phyloP scores from a whole-genome alignment of 2,329 filamentous ascomycete genomes.

The Aspergillus aculeatinus region DNA sequence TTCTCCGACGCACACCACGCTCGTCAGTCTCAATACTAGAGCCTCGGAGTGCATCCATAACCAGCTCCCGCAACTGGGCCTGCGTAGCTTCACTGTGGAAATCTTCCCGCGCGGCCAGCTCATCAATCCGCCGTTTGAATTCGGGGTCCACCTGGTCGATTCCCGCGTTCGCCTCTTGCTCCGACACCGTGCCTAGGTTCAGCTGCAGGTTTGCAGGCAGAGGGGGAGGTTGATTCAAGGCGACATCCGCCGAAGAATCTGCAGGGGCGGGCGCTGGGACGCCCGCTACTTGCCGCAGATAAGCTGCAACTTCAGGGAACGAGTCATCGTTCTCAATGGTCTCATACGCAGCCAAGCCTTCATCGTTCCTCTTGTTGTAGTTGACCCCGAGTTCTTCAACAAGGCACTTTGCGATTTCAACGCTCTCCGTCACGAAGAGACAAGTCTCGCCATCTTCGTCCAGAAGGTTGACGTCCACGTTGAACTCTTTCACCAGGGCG shows the following conservation, averaged over 20 bases:
- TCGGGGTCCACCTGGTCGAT: constrained; percentile 72
- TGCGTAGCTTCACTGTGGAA: constrained; percentile 81
- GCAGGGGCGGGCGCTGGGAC: constrained; percentile 25
- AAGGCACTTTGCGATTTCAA: constrained; percentile 73
- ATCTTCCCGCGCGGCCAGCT: constrained; percentile 78
- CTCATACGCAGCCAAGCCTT: constrained; percentile 77
- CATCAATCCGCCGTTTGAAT: constrained; percentile 81
- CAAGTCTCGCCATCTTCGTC: constrained; percentile 94
- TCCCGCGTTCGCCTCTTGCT: constrained; percentile 55
- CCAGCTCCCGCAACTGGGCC: constrained; percentile 70
- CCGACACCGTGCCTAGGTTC: constrained; percentile 71
- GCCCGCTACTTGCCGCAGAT: constrained; percentile 54
- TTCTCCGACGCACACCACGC: constrained; percentile 63
- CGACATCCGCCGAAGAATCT: constrained; percentile 29
- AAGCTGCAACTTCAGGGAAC: constrained; percentile 71
- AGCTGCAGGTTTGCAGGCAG: constrained; percentile 75
- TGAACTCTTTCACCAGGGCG: constrained; percentile 70
- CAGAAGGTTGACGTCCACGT: constrained; percentile 74
- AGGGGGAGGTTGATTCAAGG: constrained; percentile 55
- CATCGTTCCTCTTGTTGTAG: constrained; percentile 62
- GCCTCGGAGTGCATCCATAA: constrained; percentile 75
- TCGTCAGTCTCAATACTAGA: constrained; percentile 61
- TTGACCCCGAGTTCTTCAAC: constrained; percentile 81
- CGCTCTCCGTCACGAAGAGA: constrained; percentile 85
- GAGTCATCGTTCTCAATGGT: constrained; percentile 78